Conservation (phyloP, 768 basidiomycete species). For the Tephrocybe sp. region DNA sequence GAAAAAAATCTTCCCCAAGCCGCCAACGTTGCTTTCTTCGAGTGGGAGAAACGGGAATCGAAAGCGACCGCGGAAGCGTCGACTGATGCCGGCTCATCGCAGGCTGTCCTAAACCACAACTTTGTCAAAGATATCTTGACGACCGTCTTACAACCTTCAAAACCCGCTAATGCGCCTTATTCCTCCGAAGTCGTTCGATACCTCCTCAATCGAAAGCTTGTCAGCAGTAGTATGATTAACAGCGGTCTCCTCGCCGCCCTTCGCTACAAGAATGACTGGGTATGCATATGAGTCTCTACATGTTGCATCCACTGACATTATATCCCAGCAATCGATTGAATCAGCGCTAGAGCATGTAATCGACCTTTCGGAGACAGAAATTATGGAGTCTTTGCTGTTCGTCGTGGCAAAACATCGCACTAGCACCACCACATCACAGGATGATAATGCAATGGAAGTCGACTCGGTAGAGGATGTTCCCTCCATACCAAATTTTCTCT, state of each 20-base stretch:
- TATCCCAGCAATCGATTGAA: conserved; percentile 41
- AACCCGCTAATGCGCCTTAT: conserved; percentile 38
- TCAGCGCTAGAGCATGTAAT: conserved; percentile 50
- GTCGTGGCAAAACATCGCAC: conserved; percentile 39
- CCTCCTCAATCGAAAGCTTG: conserved; percentile 54
- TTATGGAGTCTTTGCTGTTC: conserved; percentile 49
- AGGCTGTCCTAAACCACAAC: conserved; percentile 32
- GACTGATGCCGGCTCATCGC: neutral
- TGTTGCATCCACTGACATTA: neutral
- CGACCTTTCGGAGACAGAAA: conserved; percentile 65
- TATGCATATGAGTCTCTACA: conserved; percentile 23
- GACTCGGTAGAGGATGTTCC: conserved; percentile 26
- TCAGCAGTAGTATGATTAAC: conserved; percentile 61
- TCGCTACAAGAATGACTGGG: conserved; percentile 65
- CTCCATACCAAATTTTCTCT: conserved; percentile 35
- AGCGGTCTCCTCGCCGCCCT: conserved; percentile 56
- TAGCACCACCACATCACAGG: conserved; percentile 12
- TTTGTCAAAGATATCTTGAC: conserved; percentile 61
- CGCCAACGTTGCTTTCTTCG: conserved; percentile 59
- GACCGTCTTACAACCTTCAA: conserved; percentile 44
- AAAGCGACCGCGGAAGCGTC: conserved; percentile 18
- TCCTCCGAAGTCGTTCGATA: conserved; percentile 54
- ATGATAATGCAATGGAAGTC: conserved; percentile 42
- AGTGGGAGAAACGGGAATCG: conserved; percentile 48
- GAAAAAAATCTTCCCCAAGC: conserved; percentile 39